A percentile compares a stretch with the other conserved stretches of the same genome.
Evolutionary conservation across 495 filamentous ascomycete genomes (phyloP).

Genomic region (Aspergillus saccharolyticus): DNA sequence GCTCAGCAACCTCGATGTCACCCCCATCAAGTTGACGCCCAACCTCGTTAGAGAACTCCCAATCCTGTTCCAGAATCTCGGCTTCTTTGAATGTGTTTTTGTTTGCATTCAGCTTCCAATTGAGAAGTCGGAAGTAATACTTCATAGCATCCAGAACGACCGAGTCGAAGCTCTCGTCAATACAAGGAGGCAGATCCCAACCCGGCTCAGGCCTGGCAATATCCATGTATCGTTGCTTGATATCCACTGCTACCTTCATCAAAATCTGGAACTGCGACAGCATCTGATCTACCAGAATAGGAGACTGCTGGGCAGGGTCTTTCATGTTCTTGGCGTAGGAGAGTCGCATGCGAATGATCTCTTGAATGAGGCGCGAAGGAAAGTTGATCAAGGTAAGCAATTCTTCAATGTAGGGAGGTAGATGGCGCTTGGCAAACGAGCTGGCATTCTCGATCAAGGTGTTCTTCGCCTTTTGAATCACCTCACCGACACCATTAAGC

Average conservation of each 20-base stretch:
- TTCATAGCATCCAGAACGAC: conserved; percentile 93
- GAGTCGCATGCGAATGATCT: conserved; percentile 91
- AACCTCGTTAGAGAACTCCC: conserved; percentile 91
- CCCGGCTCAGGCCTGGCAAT: conserved; percentile 84
- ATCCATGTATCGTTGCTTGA: conserved; percentile 81
- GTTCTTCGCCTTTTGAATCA: conserved; percentile 88
- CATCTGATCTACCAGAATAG: conserved; percentile 93
- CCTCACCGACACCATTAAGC: conserved; percentile 71
- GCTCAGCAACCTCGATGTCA: conserved; percentile 97
- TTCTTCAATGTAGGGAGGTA: conserved; percentile 96
- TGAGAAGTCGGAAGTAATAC: conserved; percentile 95
- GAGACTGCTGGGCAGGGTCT: conserved; percentile 76
- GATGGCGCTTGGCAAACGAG: conserved; percentile 80
- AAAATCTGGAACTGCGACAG: conserved; percentile 93
- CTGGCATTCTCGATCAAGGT: conserved; percentile 85
- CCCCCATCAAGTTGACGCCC: conserved; percentile 83
- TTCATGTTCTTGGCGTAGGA: conserved; percentile 91
- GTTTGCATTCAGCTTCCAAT: conserved; percentile 94
- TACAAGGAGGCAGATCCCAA: conserved; percentile 93
- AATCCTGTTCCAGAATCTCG: conserved; percentile 94
- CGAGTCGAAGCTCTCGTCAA: conserved; percentile 93
- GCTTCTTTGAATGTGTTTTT: conserved; percentile 99
- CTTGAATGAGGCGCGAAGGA: conserved; percentile 89
- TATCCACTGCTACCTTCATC: conserved; percentile 81
- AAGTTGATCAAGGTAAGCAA: conserved; percentile 94